phyloP scores from a whole-genome alignment of 192 early-diverging fungal genomes.

The Helicostylum pulchrum region DNA sequence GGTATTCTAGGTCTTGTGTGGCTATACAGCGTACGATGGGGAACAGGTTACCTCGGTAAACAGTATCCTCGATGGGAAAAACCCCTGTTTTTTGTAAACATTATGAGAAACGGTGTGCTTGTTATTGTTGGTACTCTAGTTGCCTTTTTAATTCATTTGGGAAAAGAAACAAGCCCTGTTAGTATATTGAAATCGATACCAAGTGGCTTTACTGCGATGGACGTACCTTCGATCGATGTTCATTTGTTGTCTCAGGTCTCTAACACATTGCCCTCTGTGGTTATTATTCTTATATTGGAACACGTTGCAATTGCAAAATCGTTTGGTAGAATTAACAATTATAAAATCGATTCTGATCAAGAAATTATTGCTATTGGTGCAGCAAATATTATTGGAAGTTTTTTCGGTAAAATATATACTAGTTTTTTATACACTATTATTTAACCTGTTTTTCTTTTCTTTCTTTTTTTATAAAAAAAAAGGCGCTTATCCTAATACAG shows the following conservation, averaged over 20 bases:
- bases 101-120: slow-evolving; percentile 68
- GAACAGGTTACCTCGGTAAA: slow-evolving; percentile 31
- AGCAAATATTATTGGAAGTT: slow-evolving; percentile 77
- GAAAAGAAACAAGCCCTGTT: slow-evolving; percentile 44
- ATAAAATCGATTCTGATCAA: slow-evolving; percentile 75
- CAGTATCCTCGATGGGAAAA: slow-evolving; percentile 47
- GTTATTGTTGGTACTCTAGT: slow-evolving; percentile 72
- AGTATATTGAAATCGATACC: slow-evolving; percentile 73
- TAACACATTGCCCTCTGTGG: slow-evolving; percentile 57
- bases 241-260: slow-evolving; percentile 51
- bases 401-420: slow-evolving; percentile 51
- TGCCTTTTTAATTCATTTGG: slow-evolving; percentile 53
- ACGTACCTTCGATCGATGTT: slow-evolving; percentile 50
- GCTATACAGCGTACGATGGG: slow-evolving; percentile 42
- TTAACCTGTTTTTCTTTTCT: neutral
- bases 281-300: slow-evolving; percentile 81
- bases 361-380: slow-evolving; percentile 82
- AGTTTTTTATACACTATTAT: slow-evolving; percentile 12
- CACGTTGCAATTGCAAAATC: slow-evolving; percentile 89
- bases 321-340: slow-evolving; percentile 84
- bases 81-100: slow-evolving; percentile 60
- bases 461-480: neutral
- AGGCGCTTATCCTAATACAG: slow-evolving; percentile 76
- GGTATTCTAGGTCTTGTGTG: slow-evolving; percentile 49
- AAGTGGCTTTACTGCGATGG: slow-evolving; percentile 64